Percentiles rank a stretch among this genome's conserved stretches.
These are phyloP conservation scores for Ustilago lituana DNA, from an alignment of 1,284 basidiomycete genomes.

Conservation along the genomic window DNA sequence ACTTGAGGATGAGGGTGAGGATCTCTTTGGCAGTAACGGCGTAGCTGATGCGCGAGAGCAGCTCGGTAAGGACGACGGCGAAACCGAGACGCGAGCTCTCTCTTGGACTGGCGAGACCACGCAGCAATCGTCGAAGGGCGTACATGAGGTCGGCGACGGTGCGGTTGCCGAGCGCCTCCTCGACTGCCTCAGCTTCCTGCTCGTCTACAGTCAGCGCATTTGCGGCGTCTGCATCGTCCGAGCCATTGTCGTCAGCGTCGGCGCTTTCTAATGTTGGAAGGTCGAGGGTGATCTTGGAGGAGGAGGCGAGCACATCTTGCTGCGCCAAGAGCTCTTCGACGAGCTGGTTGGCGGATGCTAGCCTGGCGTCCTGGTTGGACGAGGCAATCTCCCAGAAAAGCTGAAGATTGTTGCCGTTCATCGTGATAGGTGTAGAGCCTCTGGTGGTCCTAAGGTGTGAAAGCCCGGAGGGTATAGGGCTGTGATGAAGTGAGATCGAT, in stretches of 20 bases:
- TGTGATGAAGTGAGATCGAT: neutral
- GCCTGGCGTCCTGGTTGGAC: conserved; percentile 78
- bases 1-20: conserved; percentile 56
- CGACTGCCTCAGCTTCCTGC: conserved; percentile 58
- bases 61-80: conserved; percentile 93
- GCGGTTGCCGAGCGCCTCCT: conserved; percentile 71
- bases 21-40: conserved; percentile 75
- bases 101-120: conserved; percentile 85
- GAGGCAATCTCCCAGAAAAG: conserved; percentile 96
- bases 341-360: conserved; percentile 87
- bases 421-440: conserved; percentile 59
- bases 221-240: conserved; percentile 44
- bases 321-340: conserved; percentile 73
- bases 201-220: conserved; percentile 26
- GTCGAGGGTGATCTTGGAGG: conserved; percentile 48
- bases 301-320: conserved; percentile 34
- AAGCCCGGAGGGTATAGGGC: neutral
- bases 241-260: conserved; percentile 63
- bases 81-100: conserved; percentile 94
- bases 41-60: conserved; percentile 78
- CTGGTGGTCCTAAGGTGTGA: too few relatives aligned
- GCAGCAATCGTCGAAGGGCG: conserved; percentile 66
- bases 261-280: conserved; percentile 59
- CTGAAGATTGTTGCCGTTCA: conserved; percentile 81
- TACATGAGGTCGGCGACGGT: conserved; percentile 72